Evolutionary conservation across 139 green algal genomes (phyloP).

Genomic region (Tetradesmus obliquus): DNA sequence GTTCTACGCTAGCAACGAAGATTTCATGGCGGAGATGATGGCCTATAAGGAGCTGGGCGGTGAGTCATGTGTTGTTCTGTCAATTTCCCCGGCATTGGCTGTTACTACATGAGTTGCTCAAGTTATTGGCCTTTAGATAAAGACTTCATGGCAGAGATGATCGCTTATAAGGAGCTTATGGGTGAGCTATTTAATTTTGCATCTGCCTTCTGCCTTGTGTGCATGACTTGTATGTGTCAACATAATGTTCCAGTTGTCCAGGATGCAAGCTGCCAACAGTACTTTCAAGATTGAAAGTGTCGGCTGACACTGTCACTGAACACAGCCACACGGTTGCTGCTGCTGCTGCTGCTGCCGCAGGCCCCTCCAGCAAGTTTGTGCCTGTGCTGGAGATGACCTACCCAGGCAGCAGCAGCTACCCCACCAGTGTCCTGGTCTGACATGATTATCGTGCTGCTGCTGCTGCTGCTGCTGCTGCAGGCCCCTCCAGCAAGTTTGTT

Average conservation of each 20-base stretch:
- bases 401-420: not conserved
- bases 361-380: not conserved
- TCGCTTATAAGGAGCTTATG: not conserved
- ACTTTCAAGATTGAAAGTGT: not conserved
- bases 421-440: not conserved
- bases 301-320: too few species aligned
- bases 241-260: too few species aligned
- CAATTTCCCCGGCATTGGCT: not conserved
- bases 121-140: too few species aligned
- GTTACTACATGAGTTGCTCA: too few species aligned
- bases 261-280: too few species aligned
- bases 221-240: too few species aligned
- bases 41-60: constrained; percentile 21
- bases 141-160: not conserved
- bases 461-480: not conserved
- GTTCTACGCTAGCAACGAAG: not conserved
- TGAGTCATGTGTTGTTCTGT: not conserved
- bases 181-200: too few species aligned
- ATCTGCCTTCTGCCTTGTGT: too few species aligned
- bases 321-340: too few species aligned
- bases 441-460: not conserved
- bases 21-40: not conserved
- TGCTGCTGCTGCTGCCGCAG: not conserved
- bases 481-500: not conserved
- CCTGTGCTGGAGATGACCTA: constrained; percentile 1